Evolutionary conservation across 495 filamentous ascomycete species (phyloP), one percentile per base, ranked within the genome.

Genomic region (Hypoxylon intermedium): DNA sequence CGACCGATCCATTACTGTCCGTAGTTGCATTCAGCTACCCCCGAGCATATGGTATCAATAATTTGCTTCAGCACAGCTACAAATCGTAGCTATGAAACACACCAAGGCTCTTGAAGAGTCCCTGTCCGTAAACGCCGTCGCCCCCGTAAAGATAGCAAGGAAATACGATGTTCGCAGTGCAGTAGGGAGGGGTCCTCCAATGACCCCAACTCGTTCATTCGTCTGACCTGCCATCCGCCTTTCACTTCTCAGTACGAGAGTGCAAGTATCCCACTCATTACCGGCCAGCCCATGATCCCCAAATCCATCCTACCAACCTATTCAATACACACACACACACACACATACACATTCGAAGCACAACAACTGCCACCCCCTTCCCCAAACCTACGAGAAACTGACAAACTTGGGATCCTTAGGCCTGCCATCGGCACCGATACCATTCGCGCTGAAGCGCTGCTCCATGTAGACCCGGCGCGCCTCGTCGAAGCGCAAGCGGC

Each of bases 401-500:
- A 97, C 91, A 70, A 96, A 95, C 79, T 96, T 97, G 53, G 92
- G 91, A 81, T 97, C 94, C 71, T 86, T 85, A 45, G 94, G 94
- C 67, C 85, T 75, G 28, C 95, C 94, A 73, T 98, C 95, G 12
- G 87, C 79, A 9, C 86, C 92, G 68, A 98, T 97, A 50, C 89
- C 88, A 67, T 96, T 91, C 69, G 86, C 90, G 63, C 82, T 82
- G 67, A 98, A 94, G 58, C 87, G 79, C 58, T 90, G 84, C 78
- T 96, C 87, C 67, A 89, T 93, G 67, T 88, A 93, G 16, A 93
- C 81, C 44, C 89, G 78, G 55, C 94, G 81, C 20, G 94, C 94
- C 77, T 98, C 92, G 76, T 98, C 94, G 70, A 98, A 98, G 48
- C 79, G 79, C 13, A 97, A 80, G 57, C 86, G 81, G 34, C 77